Base-by-base conservation (phyloP, 108 stramenopile species). In the Fragilaria radians region DNA sequence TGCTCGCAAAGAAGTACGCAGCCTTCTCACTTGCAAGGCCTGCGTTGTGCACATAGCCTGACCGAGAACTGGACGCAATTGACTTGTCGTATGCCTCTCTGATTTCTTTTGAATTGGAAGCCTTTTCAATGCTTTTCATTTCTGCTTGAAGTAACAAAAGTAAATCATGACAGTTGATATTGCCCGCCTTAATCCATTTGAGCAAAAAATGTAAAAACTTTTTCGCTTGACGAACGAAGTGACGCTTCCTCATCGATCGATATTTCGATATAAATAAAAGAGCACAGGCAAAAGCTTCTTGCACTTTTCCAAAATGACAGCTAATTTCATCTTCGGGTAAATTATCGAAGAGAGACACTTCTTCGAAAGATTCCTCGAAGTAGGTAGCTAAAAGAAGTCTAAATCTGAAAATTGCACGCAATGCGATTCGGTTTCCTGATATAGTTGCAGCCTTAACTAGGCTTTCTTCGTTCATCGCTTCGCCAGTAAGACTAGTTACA, bases 21-120 rank as follows among this genome's bases (percentile, higher is more conserved):
- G 67, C 62, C 28, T 55, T 60, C 52, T 80, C 78, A 45, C 62
- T 62, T 11, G 66, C 28, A 25, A 68, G 46, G 17, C 71, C 74
- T 29, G 62, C 67, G 31, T 63, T 47, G 11, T 72, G 70, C 4
- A 73, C 22, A 32, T 67, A 36, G 3, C 78, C 78, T 5, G 49
- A n/a, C 1, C 74, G 50, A 23, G 68, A 68, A 29, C 57, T 56
- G 5, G 48, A 33, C 0, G 56, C 45, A 47, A 76, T 75, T 25
- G 73, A 61, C 14, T 42, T 42, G 36, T 42, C 36, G 14, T 42
- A 42, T n/a, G 36, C 46, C 29, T 59, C 68, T 42, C 56, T 70
- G 18, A 52, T 59, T 23, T 61, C 52, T 36, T 7, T 42, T 11
- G 14, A 7, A 42, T 42, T 14, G 14, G 7, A 42, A 11, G 7